Conservation (phyloP, 139 green algal genomes). For the Mesotaenium endlicherianum region DNA sequence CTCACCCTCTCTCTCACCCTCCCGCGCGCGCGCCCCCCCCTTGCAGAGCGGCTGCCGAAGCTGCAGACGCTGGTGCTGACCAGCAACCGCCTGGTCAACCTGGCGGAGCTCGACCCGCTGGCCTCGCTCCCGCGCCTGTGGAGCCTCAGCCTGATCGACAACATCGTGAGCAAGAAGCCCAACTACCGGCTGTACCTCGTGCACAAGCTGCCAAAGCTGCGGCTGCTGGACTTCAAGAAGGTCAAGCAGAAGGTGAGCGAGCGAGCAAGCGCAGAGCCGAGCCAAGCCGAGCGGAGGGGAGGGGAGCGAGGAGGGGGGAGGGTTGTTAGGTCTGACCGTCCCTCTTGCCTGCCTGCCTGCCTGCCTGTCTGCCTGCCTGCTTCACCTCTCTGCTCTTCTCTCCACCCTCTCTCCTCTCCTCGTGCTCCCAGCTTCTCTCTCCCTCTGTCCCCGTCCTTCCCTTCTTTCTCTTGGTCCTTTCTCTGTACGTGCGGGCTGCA, state of each 20-base stretch:
- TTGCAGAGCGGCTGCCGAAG: conserved; percentile 74
- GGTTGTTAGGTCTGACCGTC: neutral
- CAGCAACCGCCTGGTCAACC: conserved; percentile 87
- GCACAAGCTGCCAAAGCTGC: conserved; percentile 70
- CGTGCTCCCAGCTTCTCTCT: neutral
- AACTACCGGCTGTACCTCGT: conserved; percentile 89
- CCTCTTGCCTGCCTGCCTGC: neutral
- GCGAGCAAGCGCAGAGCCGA: neutral
- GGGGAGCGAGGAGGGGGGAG: neutral
- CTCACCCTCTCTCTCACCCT: neutral
- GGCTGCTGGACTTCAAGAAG: conserved; percentile 91
- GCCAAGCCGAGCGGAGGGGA: neutral
- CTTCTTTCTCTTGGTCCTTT: too few species aligned
- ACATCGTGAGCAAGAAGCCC: conserved; percentile 77
- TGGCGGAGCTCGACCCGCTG: conserved; percentile 86
- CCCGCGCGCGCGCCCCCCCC: neutral
- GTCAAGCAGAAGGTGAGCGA: conserved; percentile 81
- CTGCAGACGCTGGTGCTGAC: conserved; percentile 85
- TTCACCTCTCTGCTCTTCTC: neutral
- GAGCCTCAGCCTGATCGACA: conserved; percentile 84
- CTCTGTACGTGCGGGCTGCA: too few species aligned
- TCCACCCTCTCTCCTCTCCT: neutral
- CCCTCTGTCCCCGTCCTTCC: neutral
- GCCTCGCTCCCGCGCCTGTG: conserved; percentile 65
- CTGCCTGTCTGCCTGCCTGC: too few species aligned